Base-by-base conservation (phyloP, 768 basidiomycete genomes). In the Auriculariales sp. region DNA sequence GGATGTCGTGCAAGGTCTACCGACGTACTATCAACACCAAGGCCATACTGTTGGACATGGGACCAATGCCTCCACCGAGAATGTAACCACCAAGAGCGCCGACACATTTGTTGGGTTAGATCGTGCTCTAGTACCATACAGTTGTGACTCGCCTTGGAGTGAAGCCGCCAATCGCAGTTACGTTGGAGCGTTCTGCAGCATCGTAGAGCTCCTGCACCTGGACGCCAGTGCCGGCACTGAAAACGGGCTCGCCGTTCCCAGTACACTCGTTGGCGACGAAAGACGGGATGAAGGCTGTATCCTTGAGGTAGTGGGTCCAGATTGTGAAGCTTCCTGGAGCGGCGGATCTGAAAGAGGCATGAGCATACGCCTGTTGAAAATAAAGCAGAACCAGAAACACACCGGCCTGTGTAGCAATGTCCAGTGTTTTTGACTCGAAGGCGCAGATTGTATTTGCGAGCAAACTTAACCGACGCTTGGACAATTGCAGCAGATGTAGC, bases 1-100 rank as follows among this genome's bases (percentile, higher is more conserved):
- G 15, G 31, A 9, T 32, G 31, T 7, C 31, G 31, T 32, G 31
- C 31, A 9, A 32, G 15, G 15, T 32, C 9, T 15, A 32, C 15
- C 9, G 15, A 32, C 31, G 31, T 15, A 32, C 31, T 32, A 15
- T 32, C 31, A 7, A 32, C 24, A 6, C 48, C 48, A 7, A 49
- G 48, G n/a, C 48, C 48, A 10, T 49, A 36, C 24, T 33, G 15
- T 29, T 27, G 17, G 48, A 49, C 12, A 49, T 35, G 11, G 48
- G 29, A 31, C 30, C 15, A 1, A 27, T 15, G 4, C 48, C 48
- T 7, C 29, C 48, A 27, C 30, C 48, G 4, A 49, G 29, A 7
- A 29, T 49, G 29, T 27, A 49, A 32, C 30, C 28, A 11, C 12
- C n/a, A 9, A 49, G 31, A 32, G 31, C 48, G 4, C 48, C 48